Percentiles rank a stretch among this genome's conserved stretches.
Evolutionary conservation across 2,329 filamentous ascomycete genomes (phyloP).

Genomic region (Botrytis hyacinthi): DNA sequence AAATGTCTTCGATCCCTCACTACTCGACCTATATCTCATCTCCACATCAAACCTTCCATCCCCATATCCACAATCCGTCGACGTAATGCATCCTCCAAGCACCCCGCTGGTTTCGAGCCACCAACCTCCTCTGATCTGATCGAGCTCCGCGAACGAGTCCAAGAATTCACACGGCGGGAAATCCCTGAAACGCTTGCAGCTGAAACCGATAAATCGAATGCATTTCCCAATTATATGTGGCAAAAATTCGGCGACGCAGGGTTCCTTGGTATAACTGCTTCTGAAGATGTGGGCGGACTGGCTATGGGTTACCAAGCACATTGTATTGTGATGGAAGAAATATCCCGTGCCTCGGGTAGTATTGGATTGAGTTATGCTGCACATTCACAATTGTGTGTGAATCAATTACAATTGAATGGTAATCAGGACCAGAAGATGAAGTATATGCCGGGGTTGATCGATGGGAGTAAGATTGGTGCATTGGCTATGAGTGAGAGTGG

Average conservation of each 20-base stretch:
- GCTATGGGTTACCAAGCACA: conserved; percentile 96
- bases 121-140: conserved; percentile 50
- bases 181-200: conserved; percentile 81
- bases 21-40: conserved; percentile 32
- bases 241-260: conserved; percentile 87
- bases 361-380: conserved; percentile 92
- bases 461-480: conserved; percentile 78
- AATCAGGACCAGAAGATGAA: conserved; percentile 72
- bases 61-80: conserved; percentile 39
- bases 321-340: conserved; percentile 91
- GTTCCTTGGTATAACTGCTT: conserved; percentile 88
- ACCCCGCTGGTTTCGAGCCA: conserved; percentile 61
- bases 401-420: conserved; percentile 92
- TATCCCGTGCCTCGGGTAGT: conserved; percentile 79
- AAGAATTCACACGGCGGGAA: conserved; percentile 83
- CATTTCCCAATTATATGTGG: conserved; percentile 91
- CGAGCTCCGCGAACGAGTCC: conserved; percentile 53
- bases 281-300: conserved; percentile 86
- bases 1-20: conserved; percentile 30
- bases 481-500: conserved; percentile 94
- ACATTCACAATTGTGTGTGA: conserved; percentile 93
- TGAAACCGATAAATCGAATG: conserved; percentile 79
- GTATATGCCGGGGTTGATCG: conserved; percentile 77
- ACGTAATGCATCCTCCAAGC: conserved; percentile 63
- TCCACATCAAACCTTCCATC: conserved; percentile 24